Evolutionary conservation across 1,284 basidiomycete species (phyloP).

Genomic region (Cryptococcus sp.): DNA sequence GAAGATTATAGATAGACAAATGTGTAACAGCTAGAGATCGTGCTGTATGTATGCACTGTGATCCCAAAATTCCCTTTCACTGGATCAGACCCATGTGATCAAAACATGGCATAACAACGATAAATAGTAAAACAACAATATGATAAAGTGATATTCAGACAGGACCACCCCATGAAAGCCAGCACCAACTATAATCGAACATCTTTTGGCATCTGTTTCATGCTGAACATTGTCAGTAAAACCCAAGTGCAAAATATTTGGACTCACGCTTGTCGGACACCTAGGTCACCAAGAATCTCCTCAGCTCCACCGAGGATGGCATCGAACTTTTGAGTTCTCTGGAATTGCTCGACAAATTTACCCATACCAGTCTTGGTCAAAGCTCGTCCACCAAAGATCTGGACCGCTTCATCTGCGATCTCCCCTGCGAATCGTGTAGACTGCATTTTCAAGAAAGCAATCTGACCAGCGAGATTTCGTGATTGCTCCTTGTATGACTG

Average conservation of each 20-base stretch:
- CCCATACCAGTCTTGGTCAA: constrained; percentile 60
- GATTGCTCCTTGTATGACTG: constrained; percentile 67
- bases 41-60: too few relatives aligned
- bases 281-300: constrained; percentile 53
- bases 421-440: constrained; percentile 41
- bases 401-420: constrained; percentile 52
- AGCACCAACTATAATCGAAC: constrained; percentile 25
- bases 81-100: too few relatives aligned
- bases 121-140: too few relatives aligned
- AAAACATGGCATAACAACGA: too few relatives aligned
- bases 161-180: too few relatives aligned
- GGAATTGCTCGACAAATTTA: constrained; percentile 53
- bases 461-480: constrained; percentile 46
- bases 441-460: constrained; percentile 59
- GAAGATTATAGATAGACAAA: too few relatives aligned
- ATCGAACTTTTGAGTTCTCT: constrained; percentile 73
- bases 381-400: constrained; percentile 54
- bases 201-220: constrained; percentile 45
- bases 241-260: background rate
- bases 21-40: too few relatives aligned
- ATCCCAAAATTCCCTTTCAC: too few relatives aligned
- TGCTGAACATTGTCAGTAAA: constrained; percentile 15
- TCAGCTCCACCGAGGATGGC: constrained; percentile 57
- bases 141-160: too few relatives aligned
- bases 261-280: constrained; percentile 51